Base-by-base conservation (phyloP, 495 filamentous ascomycete species). In the Cudoniella acicularis region DNA sequence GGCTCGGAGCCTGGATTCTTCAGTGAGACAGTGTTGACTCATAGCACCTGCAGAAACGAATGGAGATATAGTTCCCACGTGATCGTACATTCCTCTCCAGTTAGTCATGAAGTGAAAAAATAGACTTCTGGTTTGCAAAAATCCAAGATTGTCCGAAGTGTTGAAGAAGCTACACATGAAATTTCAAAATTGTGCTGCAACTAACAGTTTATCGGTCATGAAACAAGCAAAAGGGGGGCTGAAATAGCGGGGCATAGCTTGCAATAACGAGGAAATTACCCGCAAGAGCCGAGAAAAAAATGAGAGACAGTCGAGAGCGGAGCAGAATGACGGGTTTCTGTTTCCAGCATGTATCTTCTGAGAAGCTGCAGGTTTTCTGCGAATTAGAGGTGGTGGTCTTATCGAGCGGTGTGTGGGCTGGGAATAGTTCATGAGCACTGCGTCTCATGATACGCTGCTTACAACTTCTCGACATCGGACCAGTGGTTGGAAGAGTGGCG, bases 341-440 rank as follows among this genome's bases (percentile, higher is more conserved):
- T 13, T 54, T 18, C 51, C 17, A 20, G 25, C n/a, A 3, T 54
- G 23, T 17, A 51, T 57, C 55, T 51, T 18, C 55, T 57, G 43
- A 49, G 55, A 25, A 50, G 17, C 27, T 59, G 22, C 26, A 18
- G 1, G 40, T 49, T 55, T 3, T 56, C 47, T 64, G 43, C 59
- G 56, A 64, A 64, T 64, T 41, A 56, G 18, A 59, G 16, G 13
- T 61, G 47, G 49, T 57, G 18, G 53, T 43, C 57, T 64, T 64
- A 57, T 60, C 62, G 27, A 26, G 51, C 52, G 57, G 52, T 60
- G 43, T 36, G 27, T 56, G 46, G 61, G 48, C 61, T 60, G 52
- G 50, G 52, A 57, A 64, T 60, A 56, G 22, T 18, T 56, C 17
- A 27, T 18, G 9, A 47, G 42, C 41, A 27, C 23, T 3, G 8